These are phyloP conservation scores for Podaxis sp. DNA, from an alignment of 768 basidiomycete genomes.

Conservation along the genomic window DNA sequence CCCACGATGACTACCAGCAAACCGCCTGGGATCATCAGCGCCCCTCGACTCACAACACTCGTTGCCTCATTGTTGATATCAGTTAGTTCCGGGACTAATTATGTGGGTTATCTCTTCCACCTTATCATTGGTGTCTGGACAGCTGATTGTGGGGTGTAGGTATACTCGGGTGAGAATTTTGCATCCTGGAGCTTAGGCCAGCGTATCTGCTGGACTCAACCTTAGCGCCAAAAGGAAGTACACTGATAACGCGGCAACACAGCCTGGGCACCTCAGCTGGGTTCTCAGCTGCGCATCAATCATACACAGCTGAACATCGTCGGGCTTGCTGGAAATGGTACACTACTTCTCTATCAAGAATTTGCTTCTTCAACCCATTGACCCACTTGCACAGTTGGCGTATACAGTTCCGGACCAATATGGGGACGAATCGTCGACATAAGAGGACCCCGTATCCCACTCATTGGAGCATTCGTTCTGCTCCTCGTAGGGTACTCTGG, in stretches of 20 bases:
- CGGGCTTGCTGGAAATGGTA: slow-evolving; percentile 77
- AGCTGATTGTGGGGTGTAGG: slow-evolving; percentile 25
- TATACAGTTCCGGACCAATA: slow-evolving; percentile 73
- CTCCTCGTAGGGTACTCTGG: slow-evolving; percentile 75
- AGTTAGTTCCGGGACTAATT: slow-evolving; percentile 70
- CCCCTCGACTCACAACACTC: slow-evolving; percentile 47
- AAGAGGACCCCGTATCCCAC: slow-evolving; percentile 67
- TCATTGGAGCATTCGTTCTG: slow-evolving; percentile 56
- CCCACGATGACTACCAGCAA: slow-evolving; percentile 21
- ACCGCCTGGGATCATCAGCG: slow-evolving; percentile 34
- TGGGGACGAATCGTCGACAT: slow-evolving; percentile 80
- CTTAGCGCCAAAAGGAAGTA: neutral
- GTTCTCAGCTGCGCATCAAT: slow-evolving; percentile 67
- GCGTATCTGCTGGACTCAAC: neutral
- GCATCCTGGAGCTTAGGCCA: neutral
- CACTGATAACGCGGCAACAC: neutral
- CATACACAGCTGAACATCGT: slow-evolving; percentile 85
- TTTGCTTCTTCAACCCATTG: neutral
- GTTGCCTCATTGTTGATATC: slow-evolving; percentile 59
- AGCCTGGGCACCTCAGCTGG: slow-evolving; percentile 90
- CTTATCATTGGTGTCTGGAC: neutral
- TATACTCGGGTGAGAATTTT: slow-evolving; percentile 39
- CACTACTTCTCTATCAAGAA: slow-evolving; percentile 22
- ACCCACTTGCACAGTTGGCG: slow-evolving; percentile 53
- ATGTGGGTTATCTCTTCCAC: slow-evolving; percentile 46